Base-by-base conservation (phyloP, 441 rosid genomes). In the Brassica hybrid region DNA sequence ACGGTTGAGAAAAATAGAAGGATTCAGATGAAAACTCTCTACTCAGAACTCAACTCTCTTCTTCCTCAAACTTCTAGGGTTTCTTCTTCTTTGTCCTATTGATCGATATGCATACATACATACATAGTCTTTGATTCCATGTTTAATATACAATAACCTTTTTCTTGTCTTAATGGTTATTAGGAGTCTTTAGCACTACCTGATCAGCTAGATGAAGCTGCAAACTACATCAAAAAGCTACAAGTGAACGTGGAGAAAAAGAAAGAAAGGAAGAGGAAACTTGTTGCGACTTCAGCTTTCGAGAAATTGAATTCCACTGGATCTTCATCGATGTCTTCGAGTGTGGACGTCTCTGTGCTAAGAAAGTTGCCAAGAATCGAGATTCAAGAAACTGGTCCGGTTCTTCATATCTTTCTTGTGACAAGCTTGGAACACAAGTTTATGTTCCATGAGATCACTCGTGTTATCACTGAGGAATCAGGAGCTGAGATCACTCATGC, bases 1-100 rank as follows among this genome's bases (percentile, higher is more conserved):
- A 83, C 89, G 5, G 45, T 82, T 3, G 98, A 94, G 74, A 90
- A 82, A 74, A 90, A 92, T 19, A 82, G 98, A 75, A 94, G 98
- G 73, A 88, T 82, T 77, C 92, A 88, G 68, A 90, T 92, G 98
- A 94, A 89, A 75, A 41, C 75, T 63, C 94, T 92, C 61, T 85
- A 81, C 86, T 80, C 87, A 77, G 70, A 83, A 69, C 98, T 94
- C 80, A 84, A 80, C 61, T 88, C 97, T 65, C 90, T 94, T 68
- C 79, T 94, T 14, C 92, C 93, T 57, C 91, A 84, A 13, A 69
- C 52, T 78, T 76, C 90, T 68, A 79, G 71, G 95, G 94, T 93
- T 58, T 30, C 27, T 79, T 50, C 66, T 25, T 72, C 8, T 54
- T 56, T 60, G 32, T 18, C 57, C 43, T 56, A 19, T 21, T 21